Evolutionary conservation across 2,329 filamentous ascomycete genomes (phyloP).

Genomic region (Endothia cerciana): DNA sequence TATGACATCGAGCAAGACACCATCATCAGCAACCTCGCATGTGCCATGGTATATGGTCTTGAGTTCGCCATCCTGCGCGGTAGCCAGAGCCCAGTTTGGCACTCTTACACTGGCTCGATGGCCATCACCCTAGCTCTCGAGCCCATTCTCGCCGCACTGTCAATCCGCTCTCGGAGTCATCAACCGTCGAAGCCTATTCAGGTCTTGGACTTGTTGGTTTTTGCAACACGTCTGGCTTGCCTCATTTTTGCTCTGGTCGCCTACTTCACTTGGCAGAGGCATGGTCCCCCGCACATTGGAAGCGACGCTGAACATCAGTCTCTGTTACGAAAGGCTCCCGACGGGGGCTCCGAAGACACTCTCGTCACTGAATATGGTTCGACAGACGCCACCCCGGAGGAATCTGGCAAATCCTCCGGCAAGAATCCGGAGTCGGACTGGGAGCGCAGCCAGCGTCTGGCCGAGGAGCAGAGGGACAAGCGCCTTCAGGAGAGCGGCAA

Average conservation of each 20-base stretch:
- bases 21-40: constrained; percentile 63
- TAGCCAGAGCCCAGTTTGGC: constrained; percentile 57
- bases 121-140: constrained; percentile 62
- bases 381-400: constrained; percentile 19
- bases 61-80: constrained; percentile 60
- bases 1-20: constrained; percentile 45
- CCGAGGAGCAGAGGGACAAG: constrained; percentile 64
- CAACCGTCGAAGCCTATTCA: constrained; percentile 23
- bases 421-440: constrained; percentile 56
- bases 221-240: constrained; percentile 40
- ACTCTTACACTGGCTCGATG: constrained; percentile 68
- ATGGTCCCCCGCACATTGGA: constrained; percentile 32
- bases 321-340: constrained; percentile 51
- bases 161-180: constrained; percentile 26
- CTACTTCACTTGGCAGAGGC: constrained; percentile 34
- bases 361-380: constrained; percentile 26
- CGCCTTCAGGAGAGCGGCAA: constrained; percentile 74
- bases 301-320: constrained; percentile 63
- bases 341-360: constrained; percentile 31
- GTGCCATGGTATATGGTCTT: constrained; percentile 66
- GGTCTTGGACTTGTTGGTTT: constrained; percentile 38
- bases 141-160: constrained; percentile 43
- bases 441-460: constrained; percentile 57
- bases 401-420: constrained; percentile 33
- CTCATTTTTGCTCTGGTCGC: constrained; percentile 41